These are phyloP conservation scores for Cutaneotrichosporon curvatum DNA, from an alignment of 1,284 basidiomycete species.

Conservation along the genomic window DNA sequence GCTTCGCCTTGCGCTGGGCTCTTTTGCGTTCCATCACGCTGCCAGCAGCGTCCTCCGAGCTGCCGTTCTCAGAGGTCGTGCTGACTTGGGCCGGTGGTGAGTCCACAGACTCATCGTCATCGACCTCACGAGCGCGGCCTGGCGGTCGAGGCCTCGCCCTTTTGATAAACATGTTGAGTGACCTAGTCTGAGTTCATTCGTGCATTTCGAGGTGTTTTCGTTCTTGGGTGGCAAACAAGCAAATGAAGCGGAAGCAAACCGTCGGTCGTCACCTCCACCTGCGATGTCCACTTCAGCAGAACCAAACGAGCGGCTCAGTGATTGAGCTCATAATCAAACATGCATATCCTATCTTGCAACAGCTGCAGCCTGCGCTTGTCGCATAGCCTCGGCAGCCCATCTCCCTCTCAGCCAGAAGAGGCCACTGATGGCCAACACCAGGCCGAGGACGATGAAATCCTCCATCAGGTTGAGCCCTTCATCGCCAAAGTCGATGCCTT, in stretches of 20 bases:
- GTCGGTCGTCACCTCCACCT: too few species aligned
- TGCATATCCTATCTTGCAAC: too few species aligned
- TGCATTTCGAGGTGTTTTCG: too few species aligned
- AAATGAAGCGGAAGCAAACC: too few species aligned
- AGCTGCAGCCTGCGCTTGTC: too few species aligned
- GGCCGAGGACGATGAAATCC: slow-evolving; percentile 24
- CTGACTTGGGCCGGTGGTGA: slow-evolving; percentile 27
- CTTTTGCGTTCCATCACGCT: slow-evolving; percentile 42
- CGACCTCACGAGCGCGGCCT: slow-evolving; percentile 29
- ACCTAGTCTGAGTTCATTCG: not conserved
- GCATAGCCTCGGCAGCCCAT: not conserved
- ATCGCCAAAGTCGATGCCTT: slow-evolving; percentile 11
- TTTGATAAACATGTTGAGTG: slow-evolving; percentile 42
- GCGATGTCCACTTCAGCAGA: too few species aligned
- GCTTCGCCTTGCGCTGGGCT: slow-evolving; percentile 28
- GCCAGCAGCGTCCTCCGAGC: slow-evolving; percentile 18
- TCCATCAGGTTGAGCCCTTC: slow-evolving; percentile 27
- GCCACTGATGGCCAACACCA: slow-evolving; percentile 17
- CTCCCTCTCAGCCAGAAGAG: not conserved
- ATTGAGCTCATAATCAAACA: too few species aligned
- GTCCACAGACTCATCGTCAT: slow-evolving; percentile 21
- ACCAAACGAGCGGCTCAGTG: too few species aligned
- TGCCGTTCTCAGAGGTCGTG: slow-evolving; percentile 19
- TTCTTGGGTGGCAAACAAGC: too few species aligned
- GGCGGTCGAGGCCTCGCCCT: slow-evolving; percentile 37